phyloP scores from a whole-genome alignment of 106 monocot genomes.

The Allium sativum region DNA sequence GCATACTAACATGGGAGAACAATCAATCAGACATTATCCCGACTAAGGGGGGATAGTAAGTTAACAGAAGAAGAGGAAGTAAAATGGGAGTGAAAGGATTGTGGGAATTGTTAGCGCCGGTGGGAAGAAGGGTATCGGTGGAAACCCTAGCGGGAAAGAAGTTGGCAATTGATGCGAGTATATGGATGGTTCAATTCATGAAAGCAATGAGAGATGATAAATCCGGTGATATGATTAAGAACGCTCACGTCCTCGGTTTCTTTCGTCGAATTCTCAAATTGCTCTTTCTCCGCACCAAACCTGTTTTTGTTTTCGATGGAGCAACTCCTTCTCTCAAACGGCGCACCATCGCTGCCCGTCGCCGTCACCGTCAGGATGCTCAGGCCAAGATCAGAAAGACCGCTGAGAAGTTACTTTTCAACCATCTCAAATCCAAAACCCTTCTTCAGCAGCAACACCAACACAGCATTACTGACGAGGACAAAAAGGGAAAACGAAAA shows the following conservation, averaged over 20 bases:
- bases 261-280: conserved; percentile 97
- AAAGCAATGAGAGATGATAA: conserved; percentile 98
- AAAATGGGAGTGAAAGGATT: conserved; percentile 89
- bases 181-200: conserved; percentile 99
- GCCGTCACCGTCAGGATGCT: conserved; percentile 77
- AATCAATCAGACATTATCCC: too few species aligned
- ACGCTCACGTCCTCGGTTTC: conserved; percentile 93
- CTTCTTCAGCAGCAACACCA: too few species aligned
- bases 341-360: conserved; percentile 69
- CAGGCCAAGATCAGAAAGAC: conserved; percentile 92
- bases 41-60: too few species aligned
- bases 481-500: conserved; percentile 44
- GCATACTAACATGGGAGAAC: too few species aligned
- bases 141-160: conserved; percentile 96
- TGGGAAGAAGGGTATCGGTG: conserved; percentile 95
- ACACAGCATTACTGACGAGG: background rate
- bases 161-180: conserved; percentile 96
- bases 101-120: conserved; percentile 93
- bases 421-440: conserved; percentile 31
- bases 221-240: conserved; percentile 80
- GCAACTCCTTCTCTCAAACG: conserved; percentile 90
- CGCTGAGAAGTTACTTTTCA: conserved; percentile 91
- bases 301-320: conserved; percentile 98
- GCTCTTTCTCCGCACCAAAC: conserved; percentile 80
- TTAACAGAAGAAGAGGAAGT: background rate